Percentiles rank a stretch among this genome's conserved stretches.
These are phyloP conservation scores for Blastomyces gilchristii DNA, from an alignment of 2,329 filamentous ascomycete species.

Conservation along the genomic window DNA sequence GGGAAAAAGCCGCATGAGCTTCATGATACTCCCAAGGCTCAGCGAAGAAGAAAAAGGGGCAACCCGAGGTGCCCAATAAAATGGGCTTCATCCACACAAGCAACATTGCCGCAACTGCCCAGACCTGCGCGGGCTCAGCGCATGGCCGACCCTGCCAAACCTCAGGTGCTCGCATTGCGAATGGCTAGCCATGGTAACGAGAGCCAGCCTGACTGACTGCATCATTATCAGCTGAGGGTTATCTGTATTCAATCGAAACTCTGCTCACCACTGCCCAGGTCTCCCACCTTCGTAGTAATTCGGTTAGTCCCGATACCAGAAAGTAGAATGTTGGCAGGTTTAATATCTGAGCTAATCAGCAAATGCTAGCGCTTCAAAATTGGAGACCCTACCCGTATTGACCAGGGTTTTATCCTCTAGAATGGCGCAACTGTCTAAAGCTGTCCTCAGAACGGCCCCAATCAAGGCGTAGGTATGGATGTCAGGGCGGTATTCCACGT, in stretches of 20 bases:
- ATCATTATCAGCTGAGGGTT: slow-evolving; percentile 7
- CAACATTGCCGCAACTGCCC: slow-evolving; percentile 12
- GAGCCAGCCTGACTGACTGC: slow-evolving; percentile 7
- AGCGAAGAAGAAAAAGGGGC: slow-evolving; percentile 2
- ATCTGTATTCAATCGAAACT: slow-evolving; percentile 4
- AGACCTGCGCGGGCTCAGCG: slow-evolving; percentile 9
- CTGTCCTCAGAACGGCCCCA: slow-evolving; percentile 4
- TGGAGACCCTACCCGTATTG: slow-evolving; percentile 12
- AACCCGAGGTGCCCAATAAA: slow-evolving; percentile 12
- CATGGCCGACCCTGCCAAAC: slow-evolving; percentile 10
- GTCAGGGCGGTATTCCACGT: slow-evolving; percentile 12
- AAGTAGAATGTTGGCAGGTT: slow-evolving; percentile 11
- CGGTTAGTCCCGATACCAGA: slow-evolving; percentile 8
- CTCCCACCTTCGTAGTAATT: slow-evolving; percentile 12
- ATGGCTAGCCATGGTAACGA: slow-evolving; percentile 10
- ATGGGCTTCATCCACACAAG: slow-evolving; percentile 12
- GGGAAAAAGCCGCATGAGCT: slow-evolving; percentile 16
- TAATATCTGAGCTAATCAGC: slow-evolving; percentile 11
- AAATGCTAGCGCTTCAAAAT: slow-evolving; percentile 9
- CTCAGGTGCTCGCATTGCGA: slow-evolving; percentile 12
- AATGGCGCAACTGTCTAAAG: slow-evolving; percentile 11
- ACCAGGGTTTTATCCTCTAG: slow-evolving; percentile 6
- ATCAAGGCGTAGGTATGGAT: slow-evolving; percentile 9
- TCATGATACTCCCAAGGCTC: slow-evolving; percentile 16
- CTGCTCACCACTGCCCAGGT: slow-evolving; percentile 11